Base-by-base conservation (phyloP, 148 eudicot genomes). In the Cornus kousa region DNA sequence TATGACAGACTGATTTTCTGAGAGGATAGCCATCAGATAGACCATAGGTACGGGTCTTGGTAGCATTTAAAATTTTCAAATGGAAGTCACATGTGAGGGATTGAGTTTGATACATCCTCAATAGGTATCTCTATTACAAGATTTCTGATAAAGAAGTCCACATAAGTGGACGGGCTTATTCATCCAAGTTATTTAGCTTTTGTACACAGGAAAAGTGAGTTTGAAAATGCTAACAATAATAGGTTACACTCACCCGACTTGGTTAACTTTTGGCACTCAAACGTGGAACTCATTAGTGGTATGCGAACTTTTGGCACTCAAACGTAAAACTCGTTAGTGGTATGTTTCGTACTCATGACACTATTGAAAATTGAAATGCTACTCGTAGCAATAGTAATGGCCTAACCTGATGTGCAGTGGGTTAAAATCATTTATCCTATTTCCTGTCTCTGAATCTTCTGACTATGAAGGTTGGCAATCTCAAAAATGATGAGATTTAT, bases 401-500 rank as follows among this genome's bases (percentile, higher is more conserved):
- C 12, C 35, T 73, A 55, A 32, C 40, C 9, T 73, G 75, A 53
- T 73, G 50, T 73, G 66, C 66, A 22, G n/a, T 53, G 10, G 35
- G 16, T 19, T 32, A 28, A 28, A 64, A 24, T 50, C 39, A 68
- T 19, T 80, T 11, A 70, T 71, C 24, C 73, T 46, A 48, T 67
- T 77, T 75, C 75, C 40, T 32, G 48, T 71, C 53, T 37, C 71
- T 79, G 14, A 40, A 48, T 50, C 71, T 33, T 23, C 32, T 68
- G n/a, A 70, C 20, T 50, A 75, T 83, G 77, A 82, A 91, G 93
- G 91, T 60, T 70, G 83, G 73, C 32, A 71, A 71, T 79, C 81
- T 70, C 75, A 80, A 83, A 68, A 73, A 35, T 71, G 82, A 82
- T 64, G 87, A 79, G 79, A 71, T 92, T 9, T 72, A 50, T 70